Base-by-base conservation (phyloP, 164 flowering plant genomes). In the Cinnamomum micranthum region DNA sequence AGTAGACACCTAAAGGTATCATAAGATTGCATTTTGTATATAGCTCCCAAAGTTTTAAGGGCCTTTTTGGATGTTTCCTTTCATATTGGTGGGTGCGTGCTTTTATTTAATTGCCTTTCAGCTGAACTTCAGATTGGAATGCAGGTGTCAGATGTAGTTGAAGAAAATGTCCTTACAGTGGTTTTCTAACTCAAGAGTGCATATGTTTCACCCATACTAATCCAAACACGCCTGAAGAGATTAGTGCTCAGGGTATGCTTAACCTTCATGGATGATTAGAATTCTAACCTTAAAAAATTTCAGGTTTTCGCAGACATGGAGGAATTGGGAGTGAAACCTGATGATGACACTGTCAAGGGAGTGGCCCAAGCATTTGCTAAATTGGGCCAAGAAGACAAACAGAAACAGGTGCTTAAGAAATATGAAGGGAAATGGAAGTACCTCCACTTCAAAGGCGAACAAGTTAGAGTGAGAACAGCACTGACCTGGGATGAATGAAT, bases 281-380 rank as follows among this genome's bases (percentile, higher is more conserved):
- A 14, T 68, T 52, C 68, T 69, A 55, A 67, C 68, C 60, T 13
- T 55, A 14, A 10, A 6, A 25, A 77, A 50, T 23, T 28, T 69
- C 79, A 95, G 99, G 94, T 92, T 31, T 95, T 96, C 84, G 97
- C 95, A 31, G 98, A 94, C 88, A 91, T 96, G 98, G 99, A 96
- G 77, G 99, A 95, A 81, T 76, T 94, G 82, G 89, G 91, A 55
- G 90, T 96, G 59, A 94, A 85, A 77, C 98, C 98, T 35, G 99
- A 94, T 76, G 89, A 91, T 81, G 95, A 92, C 77, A 91, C 97
- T 0, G 82, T 87, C 7, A 80, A 80, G 84, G 87, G 88, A 81
- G 81, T 94, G 55, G 90, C 88, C 25, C 74, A 77, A 76, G 95
- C 97, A 28, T 92, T 96, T 75, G 71, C 76, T 69, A 81, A 76